Conservation (phyloP, 2,329 filamentous ascomycete genomes). For the Neodidymelliopsis sp. region DNA sequence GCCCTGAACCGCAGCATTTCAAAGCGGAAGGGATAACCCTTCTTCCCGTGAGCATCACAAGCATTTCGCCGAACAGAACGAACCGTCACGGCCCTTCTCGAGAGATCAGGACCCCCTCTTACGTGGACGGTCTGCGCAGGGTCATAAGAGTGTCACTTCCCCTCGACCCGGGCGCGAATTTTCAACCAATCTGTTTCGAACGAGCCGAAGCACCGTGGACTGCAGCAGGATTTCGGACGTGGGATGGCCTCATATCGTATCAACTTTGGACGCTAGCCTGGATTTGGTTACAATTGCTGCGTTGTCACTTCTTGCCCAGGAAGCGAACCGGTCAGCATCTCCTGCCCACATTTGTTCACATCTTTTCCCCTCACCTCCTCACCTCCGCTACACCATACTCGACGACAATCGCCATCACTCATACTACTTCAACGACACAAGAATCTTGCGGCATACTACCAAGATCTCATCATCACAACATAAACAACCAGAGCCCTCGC, state of each 20-base stretch:
- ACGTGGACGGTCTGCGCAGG: conserved; percentile 31
- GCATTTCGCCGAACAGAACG: conserved; percentile 36
- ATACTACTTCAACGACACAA: conserved; percentile 19
- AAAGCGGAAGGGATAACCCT: conserved; percentile 27
- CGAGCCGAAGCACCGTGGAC: conserved; percentile 31
- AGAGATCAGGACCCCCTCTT: conserved; percentile 28
- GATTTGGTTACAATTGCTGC: conserved; percentile 47
- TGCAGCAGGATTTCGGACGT: conserved; percentile 34
- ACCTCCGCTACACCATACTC: conserved; percentile 32
- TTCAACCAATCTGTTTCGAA: conserved; percentile 45
- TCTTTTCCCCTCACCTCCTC: conserved; percentile 37
- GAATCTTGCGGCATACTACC: conserved; percentile 11
- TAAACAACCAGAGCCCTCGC: conserved; percentile 46
- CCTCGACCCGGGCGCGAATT: conserved; percentile 31
- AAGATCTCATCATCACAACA: conserved; percentile 16
- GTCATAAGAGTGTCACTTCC: conserved; percentile 47
- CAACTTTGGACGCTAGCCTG: conserved; percentile 18
- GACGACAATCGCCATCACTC: conserved; percentile 23
- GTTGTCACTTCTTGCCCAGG: conserved; percentile 44
- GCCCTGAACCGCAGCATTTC: conserved; percentile 8
- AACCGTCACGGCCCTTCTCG: conserved; percentile 28
- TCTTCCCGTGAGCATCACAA: conserved; percentile 25
- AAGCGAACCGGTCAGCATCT: conserved; percentile 43
- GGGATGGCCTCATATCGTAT: conserved; percentile 24
- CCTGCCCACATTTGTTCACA: conserved; percentile 39